A percentile compares a stretch with the other conserved stretches of the same genome.
Evolutionary conservation across 768 basidiomycete species (phyloP).

Genomic region (Hygrocybe punicea): DNA sequence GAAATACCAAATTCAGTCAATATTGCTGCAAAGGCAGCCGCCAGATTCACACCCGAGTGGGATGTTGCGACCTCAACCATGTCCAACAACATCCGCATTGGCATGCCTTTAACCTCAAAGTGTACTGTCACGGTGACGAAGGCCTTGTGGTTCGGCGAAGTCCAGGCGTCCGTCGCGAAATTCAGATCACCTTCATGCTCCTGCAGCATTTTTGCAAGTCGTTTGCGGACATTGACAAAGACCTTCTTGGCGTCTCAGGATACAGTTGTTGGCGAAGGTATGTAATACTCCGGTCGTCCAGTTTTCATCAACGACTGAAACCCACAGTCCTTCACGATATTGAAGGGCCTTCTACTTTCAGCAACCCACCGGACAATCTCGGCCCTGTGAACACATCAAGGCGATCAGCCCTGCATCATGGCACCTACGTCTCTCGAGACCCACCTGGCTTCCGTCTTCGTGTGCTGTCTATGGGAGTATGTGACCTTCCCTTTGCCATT

Average conservation of each 20-base stretch:
- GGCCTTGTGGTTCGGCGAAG: too few relatives aligned
- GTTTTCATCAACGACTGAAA: too few relatives aligned
- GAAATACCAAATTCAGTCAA: constrained; percentile 36
- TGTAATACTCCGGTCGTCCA: constrained; percentile 26
- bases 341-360: constrained; percentile 31
- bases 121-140: constrained; percentile 23
- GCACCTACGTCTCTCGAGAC: neutral
- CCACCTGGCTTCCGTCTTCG: constrained; percentile 24
- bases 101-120: constrained; percentile 28
- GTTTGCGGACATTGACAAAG: constrained; percentile 18
- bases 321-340: too few relatives aligned
- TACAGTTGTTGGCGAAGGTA: constrained; percentile 32
- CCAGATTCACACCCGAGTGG: constrained; percentile 37
- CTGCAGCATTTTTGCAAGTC: constrained; percentile 30
- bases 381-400: constrained; percentile 15
- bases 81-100: constrained; percentile 32
- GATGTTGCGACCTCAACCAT: constrained; percentile 37
- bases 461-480: constrained; percentile 28
- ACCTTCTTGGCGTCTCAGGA: constrained; percentile 29
- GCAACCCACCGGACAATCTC: constrained; percentile 36
- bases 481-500: constrained; percentile 29
- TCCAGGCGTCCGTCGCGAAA: too few relatives aligned
- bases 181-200: constrained; percentile 11
- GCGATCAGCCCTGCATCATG: neutral
- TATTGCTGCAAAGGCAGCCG: constrained; percentile 30